These are phyloP conservation scores for Lachnellula occidentalis DNA, from an alignment of 2,329 filamentous ascomycete genomes.

Conservation along the genomic window DNA sequence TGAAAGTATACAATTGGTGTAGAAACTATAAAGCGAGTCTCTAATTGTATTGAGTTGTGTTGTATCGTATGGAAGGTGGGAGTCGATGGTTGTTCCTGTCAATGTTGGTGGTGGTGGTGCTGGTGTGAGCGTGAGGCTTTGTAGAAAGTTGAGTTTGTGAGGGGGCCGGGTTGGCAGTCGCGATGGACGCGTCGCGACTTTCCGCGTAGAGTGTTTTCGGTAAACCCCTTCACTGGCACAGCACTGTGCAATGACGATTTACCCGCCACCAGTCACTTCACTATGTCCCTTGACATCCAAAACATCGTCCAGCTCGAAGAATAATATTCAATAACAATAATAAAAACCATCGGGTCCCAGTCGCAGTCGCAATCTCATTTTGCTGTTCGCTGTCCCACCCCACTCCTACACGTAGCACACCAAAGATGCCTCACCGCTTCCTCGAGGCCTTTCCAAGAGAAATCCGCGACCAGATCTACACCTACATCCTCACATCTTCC, in stretches of 20 bases:
- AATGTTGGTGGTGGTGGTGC: not conserved
- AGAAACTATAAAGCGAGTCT: conserved; percentile 18
- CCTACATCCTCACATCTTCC: conserved; percentile 20
- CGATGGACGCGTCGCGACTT: conserved; percentile 15
- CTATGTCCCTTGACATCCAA: not conserved
- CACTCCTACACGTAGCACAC: no score
- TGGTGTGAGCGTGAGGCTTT: not conserved
- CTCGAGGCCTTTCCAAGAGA: conserved; percentile 25
- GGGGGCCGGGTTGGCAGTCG: conserved; percentile 22
- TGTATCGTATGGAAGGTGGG: conserved; percentile 11
- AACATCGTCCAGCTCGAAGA: not conserved
- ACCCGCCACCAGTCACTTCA: not conserved
- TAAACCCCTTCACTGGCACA: not conserved
- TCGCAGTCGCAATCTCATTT: no score
- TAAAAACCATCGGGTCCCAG: not conserved
- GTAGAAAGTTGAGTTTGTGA: conserved; percentile 1
- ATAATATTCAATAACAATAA: no score
- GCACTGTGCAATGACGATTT: not conserved
- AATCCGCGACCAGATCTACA: conserved; percentile 29
- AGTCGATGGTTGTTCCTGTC: conserved; percentile 12
- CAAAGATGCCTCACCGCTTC: conserved; percentile 18
- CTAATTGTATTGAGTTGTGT: conserved; percentile 10
- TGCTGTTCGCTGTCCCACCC: no score
- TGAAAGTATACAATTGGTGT: conserved; percentile 17
- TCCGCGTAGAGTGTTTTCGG: conserved; percentile 27